Evolutionary conservation across 1,284 basidiomycete genomes (phyloP), one percentile per base, ranked within the genome.

Genomic region (Apiotrichum gracile): DNA sequence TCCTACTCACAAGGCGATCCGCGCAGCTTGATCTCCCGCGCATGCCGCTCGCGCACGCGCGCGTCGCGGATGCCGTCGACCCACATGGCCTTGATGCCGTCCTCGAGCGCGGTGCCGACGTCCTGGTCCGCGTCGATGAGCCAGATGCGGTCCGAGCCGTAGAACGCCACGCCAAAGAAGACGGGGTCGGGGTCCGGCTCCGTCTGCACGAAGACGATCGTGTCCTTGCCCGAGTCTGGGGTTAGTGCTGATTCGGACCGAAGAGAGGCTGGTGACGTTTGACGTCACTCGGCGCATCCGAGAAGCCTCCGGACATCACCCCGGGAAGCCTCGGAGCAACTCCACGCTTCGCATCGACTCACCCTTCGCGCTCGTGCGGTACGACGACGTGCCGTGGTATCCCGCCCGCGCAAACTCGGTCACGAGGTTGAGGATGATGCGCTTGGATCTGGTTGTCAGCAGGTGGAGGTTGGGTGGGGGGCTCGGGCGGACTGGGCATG

Each of bases 91-190:
- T 64, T 67, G 58, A 73, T 72, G 5, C 69, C 70, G 48, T 70
- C 64, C 55, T 73, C 71, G 12, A 73, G 53, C 2, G 65, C 64
- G 44, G 69, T 59, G 17, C 71, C 71, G 7, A 73, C 66, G 34
- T 73, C 71, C 3, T 68, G 69, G 43, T 69, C 68, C 24, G 71
- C 68, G 49, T 73, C 71, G 45, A 73, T 73, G 48, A 73, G 70
- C 69, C 69, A 73, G 39, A 73, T 63, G 33, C 69, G 48, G 52
- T 73, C 71, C 41, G 51, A 51, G 12, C 64, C 67, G 59, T 72
- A 63, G 58, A 72, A 73, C 1, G 63, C 67, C 1, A 73, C 67
- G 1, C 64, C 64, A 53, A 73, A 70, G 62, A 73, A 70, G 26
- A 70, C 58, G 1, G 71, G 68, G 27, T 73, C 69, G 2, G 71